Evolutionary conservation across 2,329 filamentous ascomycete genomes (phyloP), one percentile per base, ranked within the genome.

Genomic region (Exophiala sp.): DNA sequence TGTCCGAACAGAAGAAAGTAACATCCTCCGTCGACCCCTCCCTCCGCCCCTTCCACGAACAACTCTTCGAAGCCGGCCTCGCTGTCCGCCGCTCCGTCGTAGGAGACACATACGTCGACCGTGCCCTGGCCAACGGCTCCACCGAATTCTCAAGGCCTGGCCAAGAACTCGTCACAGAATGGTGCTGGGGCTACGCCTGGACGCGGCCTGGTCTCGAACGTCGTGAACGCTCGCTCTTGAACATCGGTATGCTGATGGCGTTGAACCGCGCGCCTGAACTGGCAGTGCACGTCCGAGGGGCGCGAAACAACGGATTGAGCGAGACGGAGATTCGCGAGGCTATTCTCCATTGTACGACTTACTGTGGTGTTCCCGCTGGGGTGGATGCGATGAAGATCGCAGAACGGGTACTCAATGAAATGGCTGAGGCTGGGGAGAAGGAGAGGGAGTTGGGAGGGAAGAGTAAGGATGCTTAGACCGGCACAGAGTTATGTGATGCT

Each of bases 161-260:
- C 29, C 62, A 66, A 32, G 62, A 64, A 40, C 57, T 65, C 12
- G 54, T 85, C 2, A 85, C 83, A 0, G 83, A 86, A 67, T 81
- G 75, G 67, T 81, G 79, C 70, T 87, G 83, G 84, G 83, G 59
- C 4, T 61, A 59, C 20, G 77, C 79, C 21, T 87, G 84, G 83
- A 80, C 80, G 3, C 78, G 84, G 6, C 83, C 82, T 0, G 84
- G 83, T 0, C 76, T 87, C 7, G 77, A 79, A 34, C 76, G 78
- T 55, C 82, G 85, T 65, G 78, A 83, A 61, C 77, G 84, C 44
- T 81, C 76, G 45, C 72, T 87, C 48, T 70, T 87, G 50, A 86
- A 86, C 67, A 80, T 86, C 46, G 82, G 78, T 47, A 85, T 87
- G 78, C 71, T 86, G 49, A 81, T 80, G 67, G 81, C 81, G 3